A percentile compares a stretch with the other conserved stretches of the same genome.
Evolutionary conservation across 495 filamentous ascomycete species (phyloP).

Genomic region (Cenococcum geophilum): DNA sequence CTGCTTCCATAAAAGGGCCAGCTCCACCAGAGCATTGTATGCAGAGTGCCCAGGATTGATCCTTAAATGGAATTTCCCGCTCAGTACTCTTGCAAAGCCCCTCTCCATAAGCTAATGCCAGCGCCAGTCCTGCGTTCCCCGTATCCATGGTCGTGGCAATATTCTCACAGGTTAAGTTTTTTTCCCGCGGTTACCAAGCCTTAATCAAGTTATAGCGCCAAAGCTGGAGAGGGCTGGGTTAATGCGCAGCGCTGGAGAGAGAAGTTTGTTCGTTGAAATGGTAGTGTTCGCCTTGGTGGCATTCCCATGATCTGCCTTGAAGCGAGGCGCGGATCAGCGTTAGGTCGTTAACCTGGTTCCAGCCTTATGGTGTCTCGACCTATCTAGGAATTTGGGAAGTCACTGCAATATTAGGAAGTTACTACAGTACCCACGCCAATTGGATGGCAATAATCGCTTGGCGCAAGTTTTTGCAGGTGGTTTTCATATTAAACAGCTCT

Average conservation of each 20-base stretch:
- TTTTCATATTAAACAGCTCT: no score
- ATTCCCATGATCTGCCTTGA: slow-evolving; percentile 4
- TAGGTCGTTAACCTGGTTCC: no score
- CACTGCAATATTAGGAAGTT: no score
- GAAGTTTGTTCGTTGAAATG: neutral
- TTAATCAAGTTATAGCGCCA: no score
- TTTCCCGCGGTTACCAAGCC: neutral
- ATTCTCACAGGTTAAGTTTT: neutral
- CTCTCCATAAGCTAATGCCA: neutral
- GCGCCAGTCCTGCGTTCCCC: neutral
- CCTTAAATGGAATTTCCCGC: neutral
- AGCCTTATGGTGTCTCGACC: no score
- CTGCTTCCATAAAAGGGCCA: neutral
- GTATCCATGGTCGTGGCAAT: neutral
- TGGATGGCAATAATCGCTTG: no score
- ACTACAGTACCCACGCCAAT: no score
- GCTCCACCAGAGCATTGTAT: neutral
- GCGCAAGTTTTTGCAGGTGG: no score
- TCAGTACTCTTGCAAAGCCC: neutral
- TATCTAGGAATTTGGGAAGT: no score
- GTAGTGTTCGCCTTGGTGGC: neutral
- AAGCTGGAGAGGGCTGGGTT: no score
- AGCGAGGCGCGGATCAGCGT: neutral
- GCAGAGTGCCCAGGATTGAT: neutral
- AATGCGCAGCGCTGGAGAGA: neutral